A percentile compares a stretch with the other conserved stretches of the same genome.
Evolutionary conservation across 176 grass and related monocot species (phyloP).

Genomic region (Oryza officinalis): DNA sequence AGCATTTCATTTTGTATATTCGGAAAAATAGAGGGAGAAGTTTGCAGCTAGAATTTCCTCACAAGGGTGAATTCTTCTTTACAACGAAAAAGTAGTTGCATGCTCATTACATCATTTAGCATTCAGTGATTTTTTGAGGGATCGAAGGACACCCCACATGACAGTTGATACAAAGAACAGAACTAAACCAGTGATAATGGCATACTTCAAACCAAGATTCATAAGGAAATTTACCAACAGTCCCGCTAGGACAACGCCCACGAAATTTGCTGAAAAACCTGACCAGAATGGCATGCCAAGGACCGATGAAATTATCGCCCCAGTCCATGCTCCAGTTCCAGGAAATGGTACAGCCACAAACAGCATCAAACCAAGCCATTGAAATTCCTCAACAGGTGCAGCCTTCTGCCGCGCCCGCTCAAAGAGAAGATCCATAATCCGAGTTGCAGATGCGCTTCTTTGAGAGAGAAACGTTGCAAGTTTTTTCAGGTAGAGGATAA

Average conservation of each 20-base stretch:
- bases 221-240: slow-evolving; percentile 82
- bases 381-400: slow-evolving; percentile 80
- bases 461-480: slow-evolving; percentile 64
- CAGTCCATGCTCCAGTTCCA: slow-evolving; percentile 87
- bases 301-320: slow-evolving; percentile 76
- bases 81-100: not conserved
- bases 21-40: not conserved
- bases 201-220: slow-evolving; percentile 81
- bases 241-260: slow-evolving; percentile 72
- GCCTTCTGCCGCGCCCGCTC: slow-evolving; percentile 82
- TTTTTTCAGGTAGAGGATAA: slow-evolving; percentile 85
- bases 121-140: slow-evolving; percentile 54
- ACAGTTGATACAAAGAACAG: slow-evolving; percentile 71
- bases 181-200: slow-evolving; percentile 55
- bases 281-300: slow-evolving; percentile 83
- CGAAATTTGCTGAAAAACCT: slow-evolving; percentile 74
- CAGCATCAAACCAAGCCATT: slow-evolving; percentile 91
- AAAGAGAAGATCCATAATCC: slow-evolving; percentile 71
- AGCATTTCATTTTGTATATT: not conserved
- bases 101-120: slow-evolving; percentile 32
- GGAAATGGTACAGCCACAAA: slow-evolving; percentile 93
- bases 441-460: slow-evolving; percentile 60
- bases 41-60: not conserved
- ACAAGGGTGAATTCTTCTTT: not conserved
- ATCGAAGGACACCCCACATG: slow-evolving; percentile 85